Evolutionary conservation across 257 asterid species (phyloP).

Genomic region (Thymus quinquecostatus): DNA sequence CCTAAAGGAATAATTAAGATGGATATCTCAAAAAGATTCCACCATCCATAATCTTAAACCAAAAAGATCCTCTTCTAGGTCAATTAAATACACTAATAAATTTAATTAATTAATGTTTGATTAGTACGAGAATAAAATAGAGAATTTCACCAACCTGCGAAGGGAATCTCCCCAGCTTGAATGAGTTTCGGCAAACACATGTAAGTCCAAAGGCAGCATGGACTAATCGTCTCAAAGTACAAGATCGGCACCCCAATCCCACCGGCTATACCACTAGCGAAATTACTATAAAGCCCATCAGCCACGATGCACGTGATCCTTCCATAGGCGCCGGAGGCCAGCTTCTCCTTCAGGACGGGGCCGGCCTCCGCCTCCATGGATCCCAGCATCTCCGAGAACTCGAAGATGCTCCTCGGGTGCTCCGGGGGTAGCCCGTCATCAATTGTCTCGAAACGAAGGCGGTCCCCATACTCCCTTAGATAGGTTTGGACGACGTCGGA

Average conservation of each 20-base stretch:
- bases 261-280: constrained; percentile 46
- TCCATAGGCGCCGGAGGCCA: constrained; percentile 19
- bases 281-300: constrained; percentile 54
- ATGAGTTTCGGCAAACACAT: constrained; percentile 62
- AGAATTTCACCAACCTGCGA: constrained; percentile 29
- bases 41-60: too few species aligned
- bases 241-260: constrained; percentile 41
- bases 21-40: too few species aligned
- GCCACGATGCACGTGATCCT: constrained; percentile 45
- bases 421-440: constrained; percentile 63
- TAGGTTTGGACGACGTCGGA: constrained; percentile 17
- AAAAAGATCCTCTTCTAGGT: too few species aligned
- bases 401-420: constrained; percentile 42
- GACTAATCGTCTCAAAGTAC: constrained; percentile 61
- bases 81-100: too few species aligned
- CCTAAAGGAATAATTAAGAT: too few species aligned
- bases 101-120: too few species aligned
- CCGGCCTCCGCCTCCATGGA: constrained; percentile 41
- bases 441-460: constrained; percentile 41
- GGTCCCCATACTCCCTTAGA: constrained; percentile 28
- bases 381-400: constrained; percentile 33
- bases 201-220: constrained; percentile 62
- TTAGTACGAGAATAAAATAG: too few species aligned
- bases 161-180: constrained; percentile 60
- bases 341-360: constrained; percentile 45